Conservation (phyloP, 148 eudicot genomes). For the Rhododendron griersonianum region DNA sequence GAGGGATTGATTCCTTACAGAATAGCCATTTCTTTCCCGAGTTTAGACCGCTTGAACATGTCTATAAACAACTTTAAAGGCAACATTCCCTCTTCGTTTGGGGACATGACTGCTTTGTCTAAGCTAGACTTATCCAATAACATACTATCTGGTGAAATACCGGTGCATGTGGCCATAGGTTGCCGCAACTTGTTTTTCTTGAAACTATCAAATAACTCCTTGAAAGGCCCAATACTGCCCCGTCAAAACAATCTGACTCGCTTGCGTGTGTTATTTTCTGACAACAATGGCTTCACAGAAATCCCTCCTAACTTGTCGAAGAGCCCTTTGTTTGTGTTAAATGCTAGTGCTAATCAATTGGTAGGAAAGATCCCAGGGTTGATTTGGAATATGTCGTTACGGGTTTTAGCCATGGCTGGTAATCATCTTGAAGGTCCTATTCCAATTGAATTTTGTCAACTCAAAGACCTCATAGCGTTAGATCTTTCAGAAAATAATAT, state of each 20-base stretch:
- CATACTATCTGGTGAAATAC: slow-evolving; percentile 8
- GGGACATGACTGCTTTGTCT: background rate
- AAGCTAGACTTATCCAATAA: background rate
- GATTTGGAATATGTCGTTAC: background rate
- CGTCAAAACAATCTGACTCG: background rate
- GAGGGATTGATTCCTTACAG: no score
- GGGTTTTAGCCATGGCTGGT: background rate
- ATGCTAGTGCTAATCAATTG: background rate
- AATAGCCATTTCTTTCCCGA: background rate
- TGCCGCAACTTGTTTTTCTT: background rate
- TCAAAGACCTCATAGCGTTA: fast-evolving
- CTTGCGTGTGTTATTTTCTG: background rate
- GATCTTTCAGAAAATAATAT: background rate
- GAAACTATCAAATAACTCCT: slow-evolving; percentile 3
- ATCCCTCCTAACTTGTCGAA: background rate
- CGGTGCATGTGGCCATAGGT: background rate
- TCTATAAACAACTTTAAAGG: slow-evolving; percentile 9
- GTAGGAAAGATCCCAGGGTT: background rate
- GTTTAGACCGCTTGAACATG: background rate
- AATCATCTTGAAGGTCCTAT: slow-evolving; percentile 7
- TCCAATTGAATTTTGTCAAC: background rate
- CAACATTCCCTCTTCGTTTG: slow-evolving; percentile 1
- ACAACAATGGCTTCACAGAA: background rate
- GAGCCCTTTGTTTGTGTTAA: background rate
- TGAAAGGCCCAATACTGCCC: slow-evolving; percentile 12